These are phyloP conservation scores for Penicillium sp. DNA, from an alignment of 2,329 filamentous ascomycete genomes.

Conservation along the genomic window DNA sequence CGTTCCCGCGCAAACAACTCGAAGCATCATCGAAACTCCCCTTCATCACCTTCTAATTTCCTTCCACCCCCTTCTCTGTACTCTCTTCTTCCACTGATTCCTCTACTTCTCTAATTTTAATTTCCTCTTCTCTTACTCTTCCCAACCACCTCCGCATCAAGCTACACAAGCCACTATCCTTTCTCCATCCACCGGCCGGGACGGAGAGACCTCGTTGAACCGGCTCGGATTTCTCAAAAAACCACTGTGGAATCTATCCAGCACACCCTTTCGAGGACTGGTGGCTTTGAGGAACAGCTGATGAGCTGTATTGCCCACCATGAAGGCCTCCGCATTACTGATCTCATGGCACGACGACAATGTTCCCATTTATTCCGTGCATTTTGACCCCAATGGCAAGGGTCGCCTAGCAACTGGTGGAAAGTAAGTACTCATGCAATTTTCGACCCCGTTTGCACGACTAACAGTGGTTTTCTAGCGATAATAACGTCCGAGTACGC, in stretches of 20 bases:
- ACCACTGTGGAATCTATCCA: not conserved
- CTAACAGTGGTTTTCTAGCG: conserved; percentile 44
- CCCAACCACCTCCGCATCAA: conserved; percentile 1
- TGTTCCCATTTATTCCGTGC: conserved; percentile 92
- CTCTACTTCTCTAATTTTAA: not conserved
- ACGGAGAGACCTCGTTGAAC: conserved; percentile 9
- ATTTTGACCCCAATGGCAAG: conserved; percentile 92
- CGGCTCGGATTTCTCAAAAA: not conserved
- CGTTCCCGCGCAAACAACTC: conserved; percentile 20
- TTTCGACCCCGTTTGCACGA: not conserved
- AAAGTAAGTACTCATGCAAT: conserved; percentile 53
- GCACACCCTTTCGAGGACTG: not conserved
- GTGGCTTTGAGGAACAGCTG: conserved; percentile 16
- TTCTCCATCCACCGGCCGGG: conserved; percentile 5
- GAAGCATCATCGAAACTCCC: conserved; percentile 26
- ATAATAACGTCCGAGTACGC: conserved; percentile 90
- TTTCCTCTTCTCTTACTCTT: not conserved
- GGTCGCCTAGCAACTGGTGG: conserved; percentile 90
- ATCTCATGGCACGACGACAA: conserved; percentile 99
- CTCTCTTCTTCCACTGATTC: not conserved
- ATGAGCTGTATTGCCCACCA: conserved; percentile 48
- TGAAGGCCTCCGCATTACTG: conserved; percentile 95
- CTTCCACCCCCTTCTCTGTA: conserved; percentile 1
- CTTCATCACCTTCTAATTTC: conserved; percentile 1
- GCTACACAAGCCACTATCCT: not conserved